Base-by-base conservation (phyloP, 2,329 filamentous ascomycete genomes). In the Sclerotinia nivalis region DNA sequence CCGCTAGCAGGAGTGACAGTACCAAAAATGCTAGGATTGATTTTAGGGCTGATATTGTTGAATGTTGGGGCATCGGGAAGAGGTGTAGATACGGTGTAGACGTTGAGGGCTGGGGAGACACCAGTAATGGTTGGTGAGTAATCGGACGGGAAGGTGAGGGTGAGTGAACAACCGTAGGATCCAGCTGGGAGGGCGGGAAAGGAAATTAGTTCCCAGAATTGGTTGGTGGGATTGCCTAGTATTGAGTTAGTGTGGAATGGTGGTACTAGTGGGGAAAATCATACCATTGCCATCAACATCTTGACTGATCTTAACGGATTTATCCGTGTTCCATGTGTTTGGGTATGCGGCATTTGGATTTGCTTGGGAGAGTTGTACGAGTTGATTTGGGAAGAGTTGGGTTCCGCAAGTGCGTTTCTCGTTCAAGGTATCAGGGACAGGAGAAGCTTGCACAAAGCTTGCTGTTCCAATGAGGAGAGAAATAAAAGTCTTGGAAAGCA, bases 41-140 rank as follows among this genome's bases (percentile, higher is more conserved):
- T 52, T n/a, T 67, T 22, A 8, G 47, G 47, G 2, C 34, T 40
- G 6, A 68, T 45, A 15, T 71, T 71, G 47, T 71, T 71, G 43
- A 54, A 71, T 3, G 71, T 72, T 2, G 61, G 66, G 25, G 43
- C 3, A 7, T 25, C 13, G n/a, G 66, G 58, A 10, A 71, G 34
- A 12, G 66, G 71, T n/a, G 45, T 37, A 9, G 64, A 47, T 1
- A 68, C 66, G 6, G 58, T 66, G 43, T 49, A 71, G 67, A 72
- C 43, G 7, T 69, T 62, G 13, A 72, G 61, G 3, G 70, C 60
- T 25, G 70, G 68, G 2, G 70, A 20, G 2, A 50, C n/a, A 20
- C 69, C 66, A 1, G n/a, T 52, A 31, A 59, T 70, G 2, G 40
- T 20, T 12, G 55, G 64, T 18, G 34, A 4, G 49, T 66, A 31